phyloP scores from a whole-genome alignment of 2,329 filamentous ascomycete genomes.

The Emergomyces pasteurianus region DNA sequence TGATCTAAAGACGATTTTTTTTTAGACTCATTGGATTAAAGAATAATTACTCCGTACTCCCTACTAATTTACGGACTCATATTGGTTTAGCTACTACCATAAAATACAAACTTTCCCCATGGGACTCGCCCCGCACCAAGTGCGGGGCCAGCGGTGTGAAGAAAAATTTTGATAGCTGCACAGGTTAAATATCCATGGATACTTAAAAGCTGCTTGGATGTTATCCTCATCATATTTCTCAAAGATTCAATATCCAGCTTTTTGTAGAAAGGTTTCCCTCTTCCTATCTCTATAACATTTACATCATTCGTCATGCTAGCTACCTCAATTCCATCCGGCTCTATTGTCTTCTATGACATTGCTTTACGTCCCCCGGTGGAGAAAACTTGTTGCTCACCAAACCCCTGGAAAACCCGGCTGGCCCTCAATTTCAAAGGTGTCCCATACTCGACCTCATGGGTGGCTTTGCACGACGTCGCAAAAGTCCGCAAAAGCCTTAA shows the following conservation, averaged over 20 bases:
- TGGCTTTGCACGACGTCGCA: slow-evolving; percentile 41
- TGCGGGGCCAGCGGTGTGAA: too few relatives aligned
- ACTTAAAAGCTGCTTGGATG: too few relatives aligned
- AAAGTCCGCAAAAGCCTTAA: slow-evolving; percentile 37
- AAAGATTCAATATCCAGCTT: neutral
- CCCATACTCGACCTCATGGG: slow-evolving; percentile 41
- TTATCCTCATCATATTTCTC: too few relatives aligned
- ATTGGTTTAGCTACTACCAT: too few relatives aligned
- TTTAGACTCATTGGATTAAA: too few relatives aligned
- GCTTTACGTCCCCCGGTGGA: slow-evolving; percentile 23
- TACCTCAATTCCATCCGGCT: neutral
- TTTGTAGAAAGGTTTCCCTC: neutral
- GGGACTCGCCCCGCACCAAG: too few relatives aligned
- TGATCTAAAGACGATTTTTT: too few relatives aligned
- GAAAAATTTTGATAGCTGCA: too few relatives aligned
- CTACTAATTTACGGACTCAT: too few relatives aligned
- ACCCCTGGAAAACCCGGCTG: slow-evolving; percentile 41
- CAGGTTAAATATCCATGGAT: too few relatives aligned
- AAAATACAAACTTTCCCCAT: too few relatives aligned
- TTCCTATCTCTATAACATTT: neutral
- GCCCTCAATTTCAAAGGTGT: slow-evolving; percentile 40
- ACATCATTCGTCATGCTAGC: neutral
- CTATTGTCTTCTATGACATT: slow-evolving; percentile 39
- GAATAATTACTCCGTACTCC: too few relatives aligned
- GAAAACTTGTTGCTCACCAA: slow-evolving; percentile 30